Evolutionary conservation across 2,329 filamentous ascomycete genomes (phyloP).

Genomic region (Pochonia chlamydosporia): DNA sequence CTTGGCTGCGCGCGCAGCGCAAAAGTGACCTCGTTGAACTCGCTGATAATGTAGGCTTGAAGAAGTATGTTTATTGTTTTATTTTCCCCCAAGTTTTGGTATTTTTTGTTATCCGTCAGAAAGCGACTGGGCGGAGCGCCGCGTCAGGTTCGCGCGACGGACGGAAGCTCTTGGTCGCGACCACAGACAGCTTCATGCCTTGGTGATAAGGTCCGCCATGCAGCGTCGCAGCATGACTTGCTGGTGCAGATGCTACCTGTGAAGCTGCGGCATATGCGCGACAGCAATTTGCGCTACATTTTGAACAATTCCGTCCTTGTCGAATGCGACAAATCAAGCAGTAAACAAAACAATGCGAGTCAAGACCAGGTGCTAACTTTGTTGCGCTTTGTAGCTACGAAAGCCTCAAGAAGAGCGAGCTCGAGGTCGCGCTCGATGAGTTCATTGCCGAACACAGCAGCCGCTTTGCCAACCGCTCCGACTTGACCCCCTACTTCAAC

Average conservation of each 20-base stretch:
- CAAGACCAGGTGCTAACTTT: not conserved
- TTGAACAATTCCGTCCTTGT: not conserved
- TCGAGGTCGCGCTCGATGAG: slow-evolving; percentile 69
- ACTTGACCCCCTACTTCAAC: slow-evolving; percentile 71
- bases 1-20: slow-evolving; percentile 75
- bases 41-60: slow-evolving; percentile 63
- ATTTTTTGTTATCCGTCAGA: too few relatives aligned
- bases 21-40: slow-evolving; percentile 75
- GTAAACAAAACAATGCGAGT: not conserved
- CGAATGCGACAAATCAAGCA: not conserved
- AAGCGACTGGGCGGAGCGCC: too few relatives aligned
- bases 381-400: slow-evolving; percentile 50
- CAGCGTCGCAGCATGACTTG: not conserved
- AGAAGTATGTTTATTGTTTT: slow-evolving; percentile 54
- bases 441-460: slow-evolving; percentile 65
- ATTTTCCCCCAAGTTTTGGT: not conserved
- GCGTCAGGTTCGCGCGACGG: slow-evolving; percentile 6
- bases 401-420: slow-evolving; percentile 68
- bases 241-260: not conserved
- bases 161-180: not conserved
- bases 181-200: not conserved
- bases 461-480: slow-evolving; percentile 55
- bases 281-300: not conserved
- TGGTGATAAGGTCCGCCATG: not conserved
- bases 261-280: not conserved